Evolutionary conservation across 352 stramenopile species (phyloP), one percentile per base, ranked within the genome.

Genomic region (Aphanomyces euteiches): DNA sequence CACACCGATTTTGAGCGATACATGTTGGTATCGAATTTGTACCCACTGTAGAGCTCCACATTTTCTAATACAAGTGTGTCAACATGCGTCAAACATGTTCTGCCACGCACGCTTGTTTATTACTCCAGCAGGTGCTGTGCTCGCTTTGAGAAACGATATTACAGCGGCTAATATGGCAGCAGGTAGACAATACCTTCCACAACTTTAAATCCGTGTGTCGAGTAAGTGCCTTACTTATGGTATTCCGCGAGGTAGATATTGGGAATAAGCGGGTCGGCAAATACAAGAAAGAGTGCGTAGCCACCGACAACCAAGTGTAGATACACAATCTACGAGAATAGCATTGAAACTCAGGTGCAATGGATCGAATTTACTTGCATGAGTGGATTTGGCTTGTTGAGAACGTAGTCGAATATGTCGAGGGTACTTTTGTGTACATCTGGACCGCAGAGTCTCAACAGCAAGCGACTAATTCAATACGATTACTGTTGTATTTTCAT

Each of bases 281-380:
- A 68, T 40, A 78, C 65, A 28, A 90, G 75, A 75, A 91, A 90
- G 7, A 75, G 74, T 21, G 75, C 79, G 64, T 87, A 89, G 67
- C 82, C 79, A 10, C 82, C 78, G 10, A 80, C 73, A 6, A 89
- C 77, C 40, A 90, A 72, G 68, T 85, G 38, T 70, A 92, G 41
- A 72, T 88, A 90, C 60, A 89, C 82, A 40, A 80, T 74, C 80
- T 89, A 64, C 21, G n/a, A 71, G 7, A 60, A 28, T 67, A 45
- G 61, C 61, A 47, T 72, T 50, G 37, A 45, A 45, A 67, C 2
- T n/a, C 7, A 13, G 36, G 15, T 36, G 43, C 67, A 70, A 56
- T 79, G 74, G n/a, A 67, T 21, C 10, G 28, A 28, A 57, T 66
- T 12, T 40, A 79, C 75, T 69, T 81, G 77, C 28, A 83, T 72